phyloP scores from a whole-genome alignment of 2,329 filamentous ascomycete genomes.

The Tolypocladium guangdongense region DNA sequence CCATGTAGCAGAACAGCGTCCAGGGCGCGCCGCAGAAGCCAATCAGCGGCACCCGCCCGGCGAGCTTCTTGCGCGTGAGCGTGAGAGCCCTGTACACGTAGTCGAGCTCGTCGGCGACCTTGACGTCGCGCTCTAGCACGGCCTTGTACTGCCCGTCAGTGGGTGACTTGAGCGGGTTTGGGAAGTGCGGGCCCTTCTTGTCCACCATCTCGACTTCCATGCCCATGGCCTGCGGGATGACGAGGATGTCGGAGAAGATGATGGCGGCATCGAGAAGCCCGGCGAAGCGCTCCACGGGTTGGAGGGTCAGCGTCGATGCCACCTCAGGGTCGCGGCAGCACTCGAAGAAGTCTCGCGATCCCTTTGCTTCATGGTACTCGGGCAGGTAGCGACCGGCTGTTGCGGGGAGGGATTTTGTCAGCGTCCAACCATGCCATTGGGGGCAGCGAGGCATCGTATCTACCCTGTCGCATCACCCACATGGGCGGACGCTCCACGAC shows the following conservation, averaged over 20 bases:
- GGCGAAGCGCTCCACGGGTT: conserved; percentile 84
- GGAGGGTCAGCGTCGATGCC: conserved; percentile 84
- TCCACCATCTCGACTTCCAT: conserved; percentile 99
- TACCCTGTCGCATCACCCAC: conserved; percentile 99
- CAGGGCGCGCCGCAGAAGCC: conserved; percentile 96
- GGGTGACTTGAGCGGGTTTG: conserved; percentile 67
- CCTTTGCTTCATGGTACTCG: conserved; percentile 95
- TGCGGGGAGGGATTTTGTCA: not conserved
- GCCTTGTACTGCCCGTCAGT: conserved; percentile 73
- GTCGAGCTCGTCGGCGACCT: conserved; percentile 73
- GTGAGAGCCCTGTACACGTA: conserved; percentile 97
- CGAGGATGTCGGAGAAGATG: conserved; percentile 97
- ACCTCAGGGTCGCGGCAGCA: conserved; percentile 92
- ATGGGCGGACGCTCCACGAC: conserved; percentile 86
- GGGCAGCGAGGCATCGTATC: conserved; percentile 8
- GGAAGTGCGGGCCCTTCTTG: conserved; percentile 93
- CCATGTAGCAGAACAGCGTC: conserved; percentile 98
- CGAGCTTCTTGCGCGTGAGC: conserved; percentile 75
- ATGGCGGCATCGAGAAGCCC: conserved; percentile 93
- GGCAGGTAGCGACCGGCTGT: conserved; percentile 91
- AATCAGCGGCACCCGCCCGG: conserved; percentile 81
- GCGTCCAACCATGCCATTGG: not conserved
- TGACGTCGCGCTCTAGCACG: conserved; percentile 66
- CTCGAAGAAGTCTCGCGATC: conserved; percentile 85
- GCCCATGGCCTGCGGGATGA: conserved; percentile 94